A percentile compares a stretch with the other conserved stretches of the same genome.
These are phyloP conservation scores for Tuber umbilicatum DNA, from an alignment of 495 filamentous ascomycete species.

Conservation along the genomic window DNA sequence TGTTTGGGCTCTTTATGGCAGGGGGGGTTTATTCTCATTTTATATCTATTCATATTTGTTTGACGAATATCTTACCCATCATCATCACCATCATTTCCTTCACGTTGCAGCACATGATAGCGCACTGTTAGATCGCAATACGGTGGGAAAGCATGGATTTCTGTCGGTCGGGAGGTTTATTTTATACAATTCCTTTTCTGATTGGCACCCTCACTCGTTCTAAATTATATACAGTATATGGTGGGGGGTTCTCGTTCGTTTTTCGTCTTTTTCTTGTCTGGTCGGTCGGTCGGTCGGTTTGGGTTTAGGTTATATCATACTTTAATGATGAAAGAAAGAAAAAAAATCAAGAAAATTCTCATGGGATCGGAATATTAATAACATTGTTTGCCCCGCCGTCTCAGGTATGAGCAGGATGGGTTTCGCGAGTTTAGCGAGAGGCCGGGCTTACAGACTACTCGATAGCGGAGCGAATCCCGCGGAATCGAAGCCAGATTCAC, in stretches of 20 bases:
- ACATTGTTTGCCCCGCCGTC: not conserved
- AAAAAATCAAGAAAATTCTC: not conserved
- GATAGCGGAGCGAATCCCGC: no score
- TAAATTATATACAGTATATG: not conserved
- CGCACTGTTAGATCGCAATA: not conserved
- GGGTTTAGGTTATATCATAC: not conserved
- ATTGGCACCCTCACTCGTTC: not conserved
- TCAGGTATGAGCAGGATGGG: no score
- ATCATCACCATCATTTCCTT: not conserved
- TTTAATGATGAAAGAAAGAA: not conserved
- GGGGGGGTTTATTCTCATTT: not conserved
- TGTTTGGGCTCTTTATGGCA: slow-evolving; percentile 26
- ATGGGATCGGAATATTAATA: not conserved
- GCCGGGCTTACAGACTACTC: no score
- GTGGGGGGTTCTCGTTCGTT: not conserved
- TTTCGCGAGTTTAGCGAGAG: no score
- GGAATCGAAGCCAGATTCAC: no score
- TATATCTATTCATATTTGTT: slow-evolving; percentile 6
- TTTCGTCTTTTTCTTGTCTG: not conserved
- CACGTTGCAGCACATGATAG: not conserved
- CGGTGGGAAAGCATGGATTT: not conserved
- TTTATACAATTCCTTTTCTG: not conserved
- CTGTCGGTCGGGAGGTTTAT: not conserved
- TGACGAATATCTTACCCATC: not conserved
- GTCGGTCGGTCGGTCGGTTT: not conserved